These are phyloP conservation scores for Hippophae rhamnoides DNA, from an alignment of 306 rosid genomes.

Conservation along the genomic window DNA sequence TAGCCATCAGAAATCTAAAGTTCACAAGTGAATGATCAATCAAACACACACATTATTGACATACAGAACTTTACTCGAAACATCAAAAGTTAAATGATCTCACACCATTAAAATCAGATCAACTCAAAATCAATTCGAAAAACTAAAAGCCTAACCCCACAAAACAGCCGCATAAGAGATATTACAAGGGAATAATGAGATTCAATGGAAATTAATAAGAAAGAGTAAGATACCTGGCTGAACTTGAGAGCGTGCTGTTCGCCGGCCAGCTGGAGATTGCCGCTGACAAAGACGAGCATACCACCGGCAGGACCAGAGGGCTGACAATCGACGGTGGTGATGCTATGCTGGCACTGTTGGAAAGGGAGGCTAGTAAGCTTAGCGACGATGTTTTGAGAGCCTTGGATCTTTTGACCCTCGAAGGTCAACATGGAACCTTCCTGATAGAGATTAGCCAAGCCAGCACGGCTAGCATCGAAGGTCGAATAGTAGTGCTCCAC, in stretches of 20 bases:
- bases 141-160: not conserved
- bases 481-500: constrained; percentile 79
- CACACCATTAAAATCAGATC: not conserved
- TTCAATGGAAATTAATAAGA: not conserved
- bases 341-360: constrained; percentile 81
- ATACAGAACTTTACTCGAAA: not conserved
- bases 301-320: constrained; percentile 76
- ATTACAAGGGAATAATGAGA: not conserved
- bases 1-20: too few relatives aligned
- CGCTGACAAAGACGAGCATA: constrained; percentile 90
- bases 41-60: not conserved
- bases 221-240: constrained; percentile 54
- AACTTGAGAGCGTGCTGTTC: constrained; percentile 89
- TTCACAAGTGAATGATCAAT: not conserved
- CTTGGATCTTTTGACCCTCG: constrained; percentile 90
- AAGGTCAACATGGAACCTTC: constrained; percentile 80
- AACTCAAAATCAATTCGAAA: not conserved
- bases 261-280: constrained; percentile 84
- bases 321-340: constrained; percentile 80
- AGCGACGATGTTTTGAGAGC: constrained; percentile 57
- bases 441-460: constrained; percentile 49
- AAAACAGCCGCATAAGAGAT: not conserved
- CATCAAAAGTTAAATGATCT: not conserved
- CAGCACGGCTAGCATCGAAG: constrained; percentile 56
- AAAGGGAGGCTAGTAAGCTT: constrained; percentile 82